Evolutionary conservation across 441 rosid species (phyloP), one percentile per base, ranked within the genome.

Genomic region (Adansonia grandidieri): DNA sequence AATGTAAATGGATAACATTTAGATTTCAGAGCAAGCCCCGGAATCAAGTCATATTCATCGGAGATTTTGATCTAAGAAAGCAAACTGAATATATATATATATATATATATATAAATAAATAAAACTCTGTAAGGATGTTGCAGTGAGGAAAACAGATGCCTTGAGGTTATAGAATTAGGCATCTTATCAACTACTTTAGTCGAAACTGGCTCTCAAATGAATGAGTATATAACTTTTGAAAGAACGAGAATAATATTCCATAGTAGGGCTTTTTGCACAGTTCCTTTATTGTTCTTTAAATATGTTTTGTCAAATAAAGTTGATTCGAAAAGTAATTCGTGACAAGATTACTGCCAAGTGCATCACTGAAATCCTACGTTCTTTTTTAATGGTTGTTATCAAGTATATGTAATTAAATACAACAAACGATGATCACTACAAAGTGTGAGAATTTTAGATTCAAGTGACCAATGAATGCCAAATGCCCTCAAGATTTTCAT

Each of bases 141-240:
- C 51, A 19, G 15, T 66, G 11, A 22, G 71, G 10, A 50, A 70
- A 70, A 28, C 22, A 51, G 74, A 71, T 71, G 45, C 73, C 73
- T 19, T 19, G 6, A 47, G 57, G 45, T 61, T 50, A 50, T 6
- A 24, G 60, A 37, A 50, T 50, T 6, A 14, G 60, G 47, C 47
- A 53, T 53, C 75, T 71, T 71, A 53, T 71, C 45, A 45, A 45
- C 56, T 4, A 10, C 1, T 5, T 71, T 71, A 15, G 75, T 32
- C 24, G 15, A 71, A 50, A 51, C 44, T 28, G 37, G 74, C 24
- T 50, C 7, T 56, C 61, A 28, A 15, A 9, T 51, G 47, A 51
- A 40, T 7, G 60, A 70, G 60, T 7, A 28, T 51, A 37, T 50
- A 24, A 50, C 22, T 14, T 51, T 14, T 51, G 61, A 51, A 51